phyloP scores from a whole-genome alignment of 2,329 filamentous ascomycete genomes.

The Hypoxylon sp. region DNA sequence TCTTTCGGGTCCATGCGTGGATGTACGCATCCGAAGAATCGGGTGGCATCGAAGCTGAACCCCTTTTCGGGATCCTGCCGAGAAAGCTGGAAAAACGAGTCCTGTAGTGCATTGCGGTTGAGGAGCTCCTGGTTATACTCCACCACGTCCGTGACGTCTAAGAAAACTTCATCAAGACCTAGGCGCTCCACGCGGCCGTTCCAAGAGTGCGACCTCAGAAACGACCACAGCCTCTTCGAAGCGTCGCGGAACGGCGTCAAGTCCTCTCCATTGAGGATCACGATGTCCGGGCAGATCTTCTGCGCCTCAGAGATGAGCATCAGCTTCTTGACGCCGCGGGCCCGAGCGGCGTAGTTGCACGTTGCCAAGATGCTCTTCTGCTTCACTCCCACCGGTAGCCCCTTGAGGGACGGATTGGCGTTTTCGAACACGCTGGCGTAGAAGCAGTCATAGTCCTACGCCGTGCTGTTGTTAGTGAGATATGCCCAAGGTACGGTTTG shows the following conservation, averaged over 20 bases:
- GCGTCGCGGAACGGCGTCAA: slow-evolving; percentile 85
- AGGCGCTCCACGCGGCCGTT: slow-evolving; percentile 81
- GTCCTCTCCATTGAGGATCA: slow-evolving; percentile 89
- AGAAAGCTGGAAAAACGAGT: slow-evolving; percentile 85
- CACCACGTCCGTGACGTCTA: slow-evolving; percentile 89
- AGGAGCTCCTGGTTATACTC: slow-evolving; percentile 82
- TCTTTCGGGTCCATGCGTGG: slow-evolving; percentile 30
- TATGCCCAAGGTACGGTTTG: not conserved
- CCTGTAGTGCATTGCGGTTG: slow-evolving; percentile 71
- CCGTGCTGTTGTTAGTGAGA: slow-evolving; percentile 11
- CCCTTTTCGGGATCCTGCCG: slow-evolving; percentile 80
- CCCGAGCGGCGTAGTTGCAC: slow-evolving; percentile 92
- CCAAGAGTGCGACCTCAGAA: slow-evolving; percentile 82
- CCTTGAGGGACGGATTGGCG: slow-evolving; percentile 78
- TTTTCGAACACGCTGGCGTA: slow-evolving; percentile 93
- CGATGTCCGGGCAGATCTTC: slow-evolving; percentile 82
- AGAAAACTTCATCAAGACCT: slow-evolving; percentile 90
- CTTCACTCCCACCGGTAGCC: slow-evolving; percentile 82
- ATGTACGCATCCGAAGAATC: slow-evolving; percentile 71
- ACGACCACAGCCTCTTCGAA: slow-evolving; percentile 82
- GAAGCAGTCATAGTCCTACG: slow-evolving; percentile 87
- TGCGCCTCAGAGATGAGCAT: slow-evolving; percentile 87
- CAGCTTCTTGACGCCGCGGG: slow-evolving; percentile 80
- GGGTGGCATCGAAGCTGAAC: slow-evolving; percentile 81
- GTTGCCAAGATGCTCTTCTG: slow-evolving; percentile 95